Base-by-base conservation (phyloP, 2,329 filamentous ascomycete genomes). In the Elsinoe perseae region DNA sequence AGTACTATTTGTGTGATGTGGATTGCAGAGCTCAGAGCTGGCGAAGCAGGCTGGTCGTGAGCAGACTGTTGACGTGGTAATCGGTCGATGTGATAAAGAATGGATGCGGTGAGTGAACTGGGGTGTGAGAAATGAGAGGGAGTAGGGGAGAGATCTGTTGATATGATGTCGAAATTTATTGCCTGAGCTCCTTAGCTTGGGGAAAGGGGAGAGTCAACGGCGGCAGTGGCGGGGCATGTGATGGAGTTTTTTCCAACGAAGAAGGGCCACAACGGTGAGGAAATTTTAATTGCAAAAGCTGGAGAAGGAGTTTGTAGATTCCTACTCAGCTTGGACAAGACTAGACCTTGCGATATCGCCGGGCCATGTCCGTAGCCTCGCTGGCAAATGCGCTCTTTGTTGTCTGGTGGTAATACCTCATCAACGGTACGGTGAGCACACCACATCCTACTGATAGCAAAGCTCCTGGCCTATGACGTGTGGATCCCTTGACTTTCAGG, bases 41-140 rank as follows among this genome's bases (percentile, higher is more conserved):
- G 28, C 18, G 18, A 4, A 21, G 20, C 7, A 10, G n/a, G 28
- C 28, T 52, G 38, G 6, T 32, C 16, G 28, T 14, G 25, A 38
- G 14, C 8, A 20, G 20, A 38, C 16, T 4, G 8, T 7, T 32
- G 48, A 25, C 8, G 21, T 12, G 12, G 43, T 48, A 28, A 23
- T 12, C 10, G 21, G 20, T 14, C 38, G 48, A 36, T 7, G 48
- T 36, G 48, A 30, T 52, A n/a, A 32, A 16, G 20, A 28, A 36
- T 38, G 44, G 12, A 36, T 27, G 28, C 16, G 30, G 23, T 12
- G 8, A 52, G 21, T 6, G 21, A 16, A 10, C 7, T 48, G 21
- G 14, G 2, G 43, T 27, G 48, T 28, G 25, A 25, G 48, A 21
- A 36, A 16, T 56, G 70, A 68, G 16, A 52, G 38, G 23, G 48